phyloP scores from a whole-genome alignment of 306 rosid species.

The Carpinus viminea region DNA sequence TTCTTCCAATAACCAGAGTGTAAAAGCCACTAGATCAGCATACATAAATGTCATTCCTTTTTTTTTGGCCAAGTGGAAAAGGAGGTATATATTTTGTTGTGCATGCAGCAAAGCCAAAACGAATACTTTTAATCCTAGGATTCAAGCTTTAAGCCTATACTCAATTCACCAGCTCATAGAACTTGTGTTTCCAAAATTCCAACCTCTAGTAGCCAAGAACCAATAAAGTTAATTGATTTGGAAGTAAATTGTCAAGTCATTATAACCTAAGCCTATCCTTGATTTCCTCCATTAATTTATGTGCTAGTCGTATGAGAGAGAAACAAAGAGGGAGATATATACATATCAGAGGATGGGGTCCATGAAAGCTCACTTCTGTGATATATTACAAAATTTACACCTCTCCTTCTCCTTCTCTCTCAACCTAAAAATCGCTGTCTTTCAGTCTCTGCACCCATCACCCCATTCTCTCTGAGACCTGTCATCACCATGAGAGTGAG shows the following conservation, averaged over 20 bases:
- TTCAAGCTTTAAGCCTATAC: no score
- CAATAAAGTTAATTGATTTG: neutral
- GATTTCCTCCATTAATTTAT: neutral
- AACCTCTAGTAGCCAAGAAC: neutral
- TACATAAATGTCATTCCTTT: neutral
- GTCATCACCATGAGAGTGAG: constrained; percentile 90
- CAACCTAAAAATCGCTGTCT: constrained; percentile 76
- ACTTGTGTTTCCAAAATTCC: neutral
- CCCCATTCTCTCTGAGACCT: constrained; percentile 62
- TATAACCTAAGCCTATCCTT: neutral
- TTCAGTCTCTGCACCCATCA: constrained; percentile 60
- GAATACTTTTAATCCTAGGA: no score
- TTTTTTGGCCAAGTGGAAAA: neutral
- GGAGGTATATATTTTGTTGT: neutral
- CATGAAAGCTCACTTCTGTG: constrained; percentile 38
- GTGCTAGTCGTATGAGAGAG: constrained; percentile 11
- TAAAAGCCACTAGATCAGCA: neutral
- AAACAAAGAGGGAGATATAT: constrained; percentile 9
- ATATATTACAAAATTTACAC: constrained; percentile 32
- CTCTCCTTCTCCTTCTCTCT: constrained; percentile 38
- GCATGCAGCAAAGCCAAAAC: neutral
- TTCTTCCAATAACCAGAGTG: neutral
- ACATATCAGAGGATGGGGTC: constrained; percentile 39
- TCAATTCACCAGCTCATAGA: neutral
- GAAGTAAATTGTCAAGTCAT: neutral